Percentiles rank a stretch among this genome's conserved stretches.
phyloP scores from a whole-genome alignment of 768 basidiomycete species.

The Podaxis mareebaensis region DNA sequence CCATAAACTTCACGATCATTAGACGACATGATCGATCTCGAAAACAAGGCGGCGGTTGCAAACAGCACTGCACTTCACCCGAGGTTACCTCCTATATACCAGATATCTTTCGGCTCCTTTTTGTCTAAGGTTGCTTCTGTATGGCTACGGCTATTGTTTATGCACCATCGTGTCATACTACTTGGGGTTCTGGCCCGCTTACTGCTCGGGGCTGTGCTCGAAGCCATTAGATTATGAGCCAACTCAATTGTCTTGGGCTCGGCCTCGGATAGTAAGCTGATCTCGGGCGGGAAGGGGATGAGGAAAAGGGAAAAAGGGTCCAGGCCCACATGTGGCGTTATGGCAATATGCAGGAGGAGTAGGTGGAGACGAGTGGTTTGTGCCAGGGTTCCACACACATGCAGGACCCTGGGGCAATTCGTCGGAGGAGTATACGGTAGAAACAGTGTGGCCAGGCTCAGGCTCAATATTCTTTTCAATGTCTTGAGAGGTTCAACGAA shows the following conservation, averaged over 20 bases:
- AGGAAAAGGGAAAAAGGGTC: neutral
- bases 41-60: neutral
- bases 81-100: neutral
- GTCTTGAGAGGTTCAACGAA: too few species aligned
- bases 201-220: neutral
- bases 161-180: neutral
- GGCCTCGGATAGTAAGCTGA: neutral
- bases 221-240: neutral
- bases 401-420: too few species aligned
- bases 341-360: neutral
- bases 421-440: too few species aligned
- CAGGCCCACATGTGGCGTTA: neutral
- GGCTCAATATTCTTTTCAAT: too few species aligned
- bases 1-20: neutral
- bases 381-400: too few species aligned
- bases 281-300: neutral
- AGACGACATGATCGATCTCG: neutral
- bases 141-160: neutral
- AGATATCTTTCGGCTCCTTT: neutral
- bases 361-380: neutral
- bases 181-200: neutral
- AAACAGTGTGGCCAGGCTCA: too few species aligned
- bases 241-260: neutral
- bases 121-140: neutral
- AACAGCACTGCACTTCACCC: neutral